Conservation (phyloP, 2,329 filamentous ascomycete genomes). For the Reticulascus tulasneorum region DNA sequence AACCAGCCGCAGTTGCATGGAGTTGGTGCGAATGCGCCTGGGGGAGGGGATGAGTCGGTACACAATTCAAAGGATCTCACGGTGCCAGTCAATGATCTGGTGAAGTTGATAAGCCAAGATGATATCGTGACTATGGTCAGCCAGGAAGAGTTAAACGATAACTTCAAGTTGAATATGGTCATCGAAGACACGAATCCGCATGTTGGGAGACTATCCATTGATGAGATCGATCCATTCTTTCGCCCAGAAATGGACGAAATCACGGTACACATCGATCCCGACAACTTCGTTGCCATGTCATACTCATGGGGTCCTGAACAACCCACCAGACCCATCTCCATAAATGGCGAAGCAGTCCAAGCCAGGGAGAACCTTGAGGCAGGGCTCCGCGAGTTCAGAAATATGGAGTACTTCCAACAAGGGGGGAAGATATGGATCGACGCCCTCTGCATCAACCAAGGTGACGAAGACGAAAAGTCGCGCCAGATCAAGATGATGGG, state of each 20-base stretch:
- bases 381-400: background rate
- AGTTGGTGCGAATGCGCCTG: too few relatives aligned
- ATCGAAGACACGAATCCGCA: background rate
- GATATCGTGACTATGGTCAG: background rate
- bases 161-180: background rate
- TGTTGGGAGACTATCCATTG: background rate
- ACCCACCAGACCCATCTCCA: slow-evolving; percentile 9
- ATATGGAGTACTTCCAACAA: background rate
- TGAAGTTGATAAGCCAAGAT: background rate
- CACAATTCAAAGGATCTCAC: background rate
- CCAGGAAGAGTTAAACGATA: background rate
- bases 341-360: background rate
- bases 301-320: slow-evolving; percentile 17
- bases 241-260: background rate
- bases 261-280: background rate
- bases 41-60: background rate
- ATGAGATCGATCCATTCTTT: background rate
- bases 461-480: slow-evolving; percentile 17
- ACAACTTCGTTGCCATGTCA: slow-evolving; percentile 16
- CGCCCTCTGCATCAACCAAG: slow-evolving; percentile 21
- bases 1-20: too few relatives aligned
- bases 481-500: slow-evolving; percentile 19
- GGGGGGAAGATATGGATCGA: slow-evolving; percentile 19
- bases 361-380: slow-evolving; percentile 1
- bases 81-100: background rate